Conservation (phyloP, 805 yeast genomes). For the Monosporozyma siamensis region DNA sequence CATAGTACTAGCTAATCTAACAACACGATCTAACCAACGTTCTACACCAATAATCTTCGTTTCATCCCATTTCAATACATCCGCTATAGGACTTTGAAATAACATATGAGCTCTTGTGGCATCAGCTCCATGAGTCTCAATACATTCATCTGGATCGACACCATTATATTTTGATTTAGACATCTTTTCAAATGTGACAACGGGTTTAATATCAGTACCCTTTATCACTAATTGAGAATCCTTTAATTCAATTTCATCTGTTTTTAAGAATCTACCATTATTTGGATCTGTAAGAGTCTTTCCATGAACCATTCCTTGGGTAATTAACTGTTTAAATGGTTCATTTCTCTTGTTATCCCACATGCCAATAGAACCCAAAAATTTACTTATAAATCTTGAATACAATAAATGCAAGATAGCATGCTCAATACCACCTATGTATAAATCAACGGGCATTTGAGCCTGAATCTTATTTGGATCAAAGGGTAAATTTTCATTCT, state of each 20-base stretch:
- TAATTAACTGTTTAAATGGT: slow-evolving; percentile 70
- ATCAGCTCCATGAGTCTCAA: slow-evolving; percentile 77
- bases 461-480: slow-evolving; percentile 38
- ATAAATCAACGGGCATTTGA: slow-evolving; percentile 76
- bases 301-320: slow-evolving; percentile 99
- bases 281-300: slow-evolving; percentile 66
- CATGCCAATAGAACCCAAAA: slow-evolving; percentile 52
- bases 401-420: slow-evolving; percentile 88
- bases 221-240: slow-evolving; percentile 36
- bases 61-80: slow-evolving; percentile 84
- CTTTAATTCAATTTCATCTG: slow-evolving; percentile 51
- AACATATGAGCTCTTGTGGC: slow-evolving; percentile 88
- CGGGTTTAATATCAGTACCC: slow-evolving; percentile 43
- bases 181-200: slow-evolving; percentile 77
- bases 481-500: slow-evolving; percentile 51
- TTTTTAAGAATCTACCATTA: slow-evolving; percentile 67
- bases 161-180: slow-evolving; percentile 94
- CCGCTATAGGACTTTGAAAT: slow-evolving; percentile 84
- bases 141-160: slow-evolving; percentile 77
- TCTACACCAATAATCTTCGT: slow-evolving; percentile 76
- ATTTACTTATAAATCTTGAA: slow-evolving; percentile 77
- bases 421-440: slow-evolving; percentile 94
- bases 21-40: slow-evolving; percentile 69
- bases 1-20: slow-evolving; percentile 18
- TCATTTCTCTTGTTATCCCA: slow-evolving; percentile 61